Percentiles rank a stretch among this genome's conserved stretches.
Evolutionary conservation across 2,329 filamentous ascomycete genomes (phyloP).

Genomic region (Fusarium sp.): DNA sequence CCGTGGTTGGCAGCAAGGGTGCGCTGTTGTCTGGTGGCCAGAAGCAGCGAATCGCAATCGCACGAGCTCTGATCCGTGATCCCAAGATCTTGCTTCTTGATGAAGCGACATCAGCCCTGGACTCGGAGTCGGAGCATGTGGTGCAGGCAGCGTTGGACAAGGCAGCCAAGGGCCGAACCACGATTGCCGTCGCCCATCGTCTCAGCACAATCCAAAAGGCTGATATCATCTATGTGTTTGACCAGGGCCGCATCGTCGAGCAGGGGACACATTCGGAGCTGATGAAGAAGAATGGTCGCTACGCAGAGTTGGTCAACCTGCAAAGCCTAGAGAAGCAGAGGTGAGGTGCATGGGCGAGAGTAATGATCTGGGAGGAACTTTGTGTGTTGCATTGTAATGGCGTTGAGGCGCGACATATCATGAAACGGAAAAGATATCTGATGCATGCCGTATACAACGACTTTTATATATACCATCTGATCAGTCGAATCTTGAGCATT

Average conservation of each 20-base stretch:
- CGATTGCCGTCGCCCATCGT: slow-evolving; percentile 92
- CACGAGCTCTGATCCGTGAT: slow-evolving; percentile 87
- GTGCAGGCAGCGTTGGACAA: slow-evolving; percentile 84
- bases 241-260: slow-evolving; percentile 87
- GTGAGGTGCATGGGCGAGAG: slow-evolving; percentile 37
- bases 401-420: slow-evolving; percentile 19
- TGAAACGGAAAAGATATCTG: slow-evolving; percentile 3
- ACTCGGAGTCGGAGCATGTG: slow-evolving; percentile 79
- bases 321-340: slow-evolving; percentile 75
- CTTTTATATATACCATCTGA: slow-evolving; percentile 11
- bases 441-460: slow-evolving; percentile 17
- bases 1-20: slow-evolving; percentile 87
- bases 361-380: background rate
- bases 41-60: slow-evolving; percentile 94
- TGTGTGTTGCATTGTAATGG: slow-evolving; percentile 24
- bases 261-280: slow-evolving; percentile 80
- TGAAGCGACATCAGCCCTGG: slow-evolving; percentile 81
- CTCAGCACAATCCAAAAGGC: slow-evolving; percentile 94
- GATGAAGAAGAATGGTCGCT: slow-evolving; percentile 74
- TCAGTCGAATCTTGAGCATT: slow-evolving; percentile 19
- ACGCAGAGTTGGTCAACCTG: slow-evolving; percentile 80
- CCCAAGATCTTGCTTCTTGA: slow-evolving; percentile 87
- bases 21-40: slow-evolving; percentile 87
- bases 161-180: slow-evolving; percentile 85
- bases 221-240: slow-evolving; percentile 96